Conservation (phyloP, 306 rosid species). For the Trifolium repens region DNA sequence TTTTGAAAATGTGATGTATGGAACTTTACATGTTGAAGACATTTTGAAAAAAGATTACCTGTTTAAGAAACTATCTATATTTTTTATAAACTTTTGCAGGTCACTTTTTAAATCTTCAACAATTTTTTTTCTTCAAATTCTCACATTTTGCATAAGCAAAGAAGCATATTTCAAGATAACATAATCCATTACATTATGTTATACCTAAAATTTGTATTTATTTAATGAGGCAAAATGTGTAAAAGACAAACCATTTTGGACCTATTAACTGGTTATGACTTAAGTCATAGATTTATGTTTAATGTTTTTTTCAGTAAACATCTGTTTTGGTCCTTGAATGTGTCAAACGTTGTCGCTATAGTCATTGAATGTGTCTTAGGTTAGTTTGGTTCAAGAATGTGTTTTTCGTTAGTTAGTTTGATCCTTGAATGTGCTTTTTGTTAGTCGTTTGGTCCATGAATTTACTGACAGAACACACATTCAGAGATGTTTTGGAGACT, state of each 20-base stretch:
- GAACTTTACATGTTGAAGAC: slow-evolving; percentile 1
- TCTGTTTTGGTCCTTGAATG: neutral
- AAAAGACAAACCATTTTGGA: slow-evolving; percentile 2
- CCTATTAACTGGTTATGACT: neutral
- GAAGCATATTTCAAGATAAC: neutral
- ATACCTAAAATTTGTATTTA: neutral
- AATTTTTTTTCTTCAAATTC: neutral
- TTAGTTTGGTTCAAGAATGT: neutral
- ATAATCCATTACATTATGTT: slow-evolving; percentile 2
- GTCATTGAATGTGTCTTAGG: neutral
- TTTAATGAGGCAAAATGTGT: slow-evolving; percentile 2
- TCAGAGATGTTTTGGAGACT: too few species aligned
- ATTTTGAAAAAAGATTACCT: slow-evolving; percentile 3
- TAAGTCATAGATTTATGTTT: neutral
- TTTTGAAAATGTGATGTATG: slow-evolving; percentile 12
- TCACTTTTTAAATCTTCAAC: neutral
- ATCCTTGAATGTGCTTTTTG: neutral
- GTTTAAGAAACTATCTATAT: slow-evolving; percentile 15
- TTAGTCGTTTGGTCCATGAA: neutral
- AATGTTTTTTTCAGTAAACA: neutral
- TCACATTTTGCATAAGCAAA: neutral
- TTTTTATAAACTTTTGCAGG: neutral
- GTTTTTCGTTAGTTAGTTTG: neutral
- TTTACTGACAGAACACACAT: neutral
- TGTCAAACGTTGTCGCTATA: neutral